Evolutionary conservation across 192 early-diverging fungal species (phyloP), one percentile per base, ranked within the genome.

Genomic region (Hyaloraphidium curvatum): DNA sequence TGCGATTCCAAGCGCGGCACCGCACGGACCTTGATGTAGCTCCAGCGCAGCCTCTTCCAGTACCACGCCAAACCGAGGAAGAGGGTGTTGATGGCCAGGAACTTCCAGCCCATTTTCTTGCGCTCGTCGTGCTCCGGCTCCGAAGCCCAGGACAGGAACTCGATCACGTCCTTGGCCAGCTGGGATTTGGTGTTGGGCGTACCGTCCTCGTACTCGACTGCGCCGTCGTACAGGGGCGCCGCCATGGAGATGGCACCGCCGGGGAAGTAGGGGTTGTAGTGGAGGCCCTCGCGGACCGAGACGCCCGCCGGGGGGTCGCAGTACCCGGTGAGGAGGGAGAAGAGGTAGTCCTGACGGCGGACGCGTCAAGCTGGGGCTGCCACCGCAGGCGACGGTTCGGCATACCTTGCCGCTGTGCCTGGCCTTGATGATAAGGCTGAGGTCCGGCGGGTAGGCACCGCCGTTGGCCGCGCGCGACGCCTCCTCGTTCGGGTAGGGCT

Each of bases 251-350:
- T 97, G 50, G 91, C 84, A 59, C 91, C 91, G 40, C 93, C 91
- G 17, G 89, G 93, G 85, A 97, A 97, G 75, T 94, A 97, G 33
- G 88, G 86, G 79, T 97, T 97, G 77, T 89, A 97, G 79, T 94
- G 87, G 17, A 97, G 75, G 53, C 91, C 93, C 61, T 92, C 89
- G 67, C 89, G 83, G 41, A 97, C 62, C 53, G 79, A 75, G 51
- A 97, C 78, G 64, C 93, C 91, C 16, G 89, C 86, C 41, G 93
- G 93, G 33, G 93, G 78, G 56, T 94, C 89, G 57, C 78, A 71
- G 71, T 94, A 97, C 28, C 93, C 91, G 16, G 89, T 89, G 56
- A 97, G 76, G 56, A 97, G 79, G 51, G 89, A 68, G 67, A 91
- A 97, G 52, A 94, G 79, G 62, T 97, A 97, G 67, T 97, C 84